Evolutionary conservation across 805 yeast species (phyloP).

Genomic region (Saccharomyces cerevisiae): DNA sequence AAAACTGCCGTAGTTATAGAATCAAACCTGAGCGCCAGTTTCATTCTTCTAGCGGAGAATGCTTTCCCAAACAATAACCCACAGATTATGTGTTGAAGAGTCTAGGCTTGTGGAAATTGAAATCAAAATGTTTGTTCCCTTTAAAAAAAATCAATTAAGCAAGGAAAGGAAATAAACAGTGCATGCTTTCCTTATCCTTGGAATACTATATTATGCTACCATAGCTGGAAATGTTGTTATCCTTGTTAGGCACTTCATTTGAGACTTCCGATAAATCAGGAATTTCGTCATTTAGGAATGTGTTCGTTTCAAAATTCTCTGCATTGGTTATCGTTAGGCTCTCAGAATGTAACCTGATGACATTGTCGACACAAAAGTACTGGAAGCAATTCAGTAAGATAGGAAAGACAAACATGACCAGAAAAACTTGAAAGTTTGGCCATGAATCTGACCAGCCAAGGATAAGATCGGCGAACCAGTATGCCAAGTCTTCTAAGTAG

Average conservation of each 20-base stretch:
- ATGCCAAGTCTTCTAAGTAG: conserved; percentile 59
- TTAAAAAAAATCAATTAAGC: background rate
- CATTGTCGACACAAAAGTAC: conserved; percentile 61
- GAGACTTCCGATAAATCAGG: background rate
- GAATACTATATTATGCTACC: background rate
- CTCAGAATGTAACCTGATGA: conserved; percentile 48
- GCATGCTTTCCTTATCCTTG: background rate
- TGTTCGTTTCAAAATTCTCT: conserved; percentile 25
- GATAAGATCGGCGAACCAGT: conserved; percentile 65
- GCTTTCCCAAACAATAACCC: background rate
- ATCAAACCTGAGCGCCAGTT: background rate
- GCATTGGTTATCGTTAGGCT: conserved; percentile 17
- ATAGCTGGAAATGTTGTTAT: background rate
- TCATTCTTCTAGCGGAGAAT: background rate
- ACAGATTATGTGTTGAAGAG: background rate
- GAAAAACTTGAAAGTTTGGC: conserved; percentile 75
- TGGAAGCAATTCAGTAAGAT: conserved; percentile 67
- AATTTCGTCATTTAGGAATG: conserved; percentile 6
- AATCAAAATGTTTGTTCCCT: background rate
- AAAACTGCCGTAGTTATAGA: background rate
- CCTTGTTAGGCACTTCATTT: background rate
- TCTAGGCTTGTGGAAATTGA: background rate
- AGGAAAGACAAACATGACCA: conserved; percentile 81
- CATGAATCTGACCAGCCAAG: conserved; percentile 76
- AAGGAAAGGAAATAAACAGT: background rate